Percentiles rank a stretch among this genome's conserved stretches.
Evolutionary conservation across 2,329 filamentous ascomycete genomes (phyloP).

Genomic region (Cadophora sp.): DNA sequence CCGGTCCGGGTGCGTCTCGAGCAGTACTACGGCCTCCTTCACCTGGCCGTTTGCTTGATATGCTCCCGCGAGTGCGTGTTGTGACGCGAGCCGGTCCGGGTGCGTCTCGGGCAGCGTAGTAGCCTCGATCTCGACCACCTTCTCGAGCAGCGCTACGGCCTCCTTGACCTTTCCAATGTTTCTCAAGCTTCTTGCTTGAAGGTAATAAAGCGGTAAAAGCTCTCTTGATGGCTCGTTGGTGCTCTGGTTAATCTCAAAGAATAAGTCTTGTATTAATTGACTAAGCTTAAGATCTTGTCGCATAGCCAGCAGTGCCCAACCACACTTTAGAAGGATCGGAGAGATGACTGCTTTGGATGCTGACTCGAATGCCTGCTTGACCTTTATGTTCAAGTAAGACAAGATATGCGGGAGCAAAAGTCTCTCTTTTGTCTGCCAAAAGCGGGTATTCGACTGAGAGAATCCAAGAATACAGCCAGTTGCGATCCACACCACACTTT

Average conservation of each 20-base stretch:
- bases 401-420: constrained; percentile 26
- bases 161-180: background rate
- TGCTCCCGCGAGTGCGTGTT: no score
- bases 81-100: no score
- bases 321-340: constrained; percentile 29
- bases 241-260: constrained; percentile 24
- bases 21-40: no score
- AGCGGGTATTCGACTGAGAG: constrained; percentile 18
- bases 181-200: constrained; percentile 15
- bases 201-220: constrained; percentile 31
- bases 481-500: constrained; percentile 33
- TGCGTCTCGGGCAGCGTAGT: no score
- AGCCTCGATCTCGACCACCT: no score
- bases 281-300: constrained; percentile 30
- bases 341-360: constrained; percentile 18
- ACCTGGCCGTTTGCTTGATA: no score
- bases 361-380: constrained; percentile 21
- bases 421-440: constrained; percentile 29
- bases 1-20: no score
- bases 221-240: constrained; percentile 27
- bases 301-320: constrained; percentile 22
- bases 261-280: constrained; percentile 28
- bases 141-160: background rate
- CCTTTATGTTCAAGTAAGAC: constrained; percentile 30
- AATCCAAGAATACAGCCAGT: constrained; percentile 33